Conservation (phyloP, 176 grass and related monocot species). For the bread wheat (Triticum aestivum) region IWGSC_CS_RefSeq_v2.1 NC_057812.1:10544346-10544845, state of each 20-base stretch:
- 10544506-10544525: not conserved
- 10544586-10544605: not conserved
- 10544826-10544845: too few species aligned
- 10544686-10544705: slow-evolving; percentile 35
- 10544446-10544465: not conserved
- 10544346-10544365: not conserved
- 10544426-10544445: not conserved
- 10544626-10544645: not conserved
- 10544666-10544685: slow-evolving; percentile 43
- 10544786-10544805: not conserved
- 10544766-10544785: not conserved
- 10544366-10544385: not conserved
- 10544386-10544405: not conserved
- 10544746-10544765: not conserved
- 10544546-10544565: slow-evolving; percentile 52
- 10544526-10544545: slow-evolving; percentile 27
- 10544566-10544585: slow-evolving; percentile 25
- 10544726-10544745: not conserved
- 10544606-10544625: not conserved
- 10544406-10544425: not conserved
- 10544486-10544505: not conserved
- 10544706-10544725: slow-evolving; percentile 21
- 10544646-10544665: slow-evolving; percentile 37
- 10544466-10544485: not conserved
- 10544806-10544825: too few species aligned